Conservation (phyloP, 2,329 filamentous ascomycete genomes). For the Curvularia sp. region DNA sequence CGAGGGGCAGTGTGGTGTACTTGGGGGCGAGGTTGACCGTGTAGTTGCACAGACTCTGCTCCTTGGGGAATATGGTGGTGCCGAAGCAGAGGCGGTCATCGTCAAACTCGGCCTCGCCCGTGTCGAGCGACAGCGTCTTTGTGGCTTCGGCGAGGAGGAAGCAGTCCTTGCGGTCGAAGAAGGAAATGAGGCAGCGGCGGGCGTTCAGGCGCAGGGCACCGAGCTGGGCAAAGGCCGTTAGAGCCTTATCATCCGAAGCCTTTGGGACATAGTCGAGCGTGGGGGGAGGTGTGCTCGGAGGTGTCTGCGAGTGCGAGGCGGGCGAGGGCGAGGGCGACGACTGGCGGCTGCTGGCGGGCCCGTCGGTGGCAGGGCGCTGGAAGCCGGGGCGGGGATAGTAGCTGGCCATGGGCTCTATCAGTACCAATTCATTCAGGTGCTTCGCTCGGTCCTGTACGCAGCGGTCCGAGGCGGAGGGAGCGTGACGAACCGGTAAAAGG, state of each 20-base stretch:
- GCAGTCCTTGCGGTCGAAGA: conserved; percentile 49
- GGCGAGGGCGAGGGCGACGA: conserved; percentile 24
- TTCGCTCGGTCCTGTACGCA: not conserved
- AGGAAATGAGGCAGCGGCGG: conserved; percentile 47
- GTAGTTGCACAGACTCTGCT: conserved; percentile 44
- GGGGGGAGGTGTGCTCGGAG: conserved; percentile 22
- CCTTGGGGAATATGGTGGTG: conserved; percentile 42
- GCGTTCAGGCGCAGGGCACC: conserved; percentile 49
- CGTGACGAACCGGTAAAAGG: conserved; percentile 41
- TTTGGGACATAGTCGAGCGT: conserved; percentile 15
- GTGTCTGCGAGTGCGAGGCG: conserved; percentile 21
- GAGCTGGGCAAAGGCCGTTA: conserved; percentile 50
- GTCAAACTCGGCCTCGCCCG: conserved; percentile 33
- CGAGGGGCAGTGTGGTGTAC: conserved; percentile 20
- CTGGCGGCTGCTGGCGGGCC: conserved; percentile 27
- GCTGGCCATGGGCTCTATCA: conserved; percentile 9
- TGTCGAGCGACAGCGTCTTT: conserved; percentile 38
- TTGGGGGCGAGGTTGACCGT: conserved; percentile 42
- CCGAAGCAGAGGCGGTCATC: conserved; percentile 46
- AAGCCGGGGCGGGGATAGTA: conserved; percentile 36
- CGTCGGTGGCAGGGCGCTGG: conserved; percentile 33
- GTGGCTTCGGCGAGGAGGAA: conserved; percentile 49
- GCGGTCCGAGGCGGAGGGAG: not conserved
- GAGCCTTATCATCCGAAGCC: conserved; percentile 44
- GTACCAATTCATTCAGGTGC: not conserved